phyloP scores from a whole-genome alignment of 192 early-diverging fungal genomes.

The Pilaira anomala region DNA sequence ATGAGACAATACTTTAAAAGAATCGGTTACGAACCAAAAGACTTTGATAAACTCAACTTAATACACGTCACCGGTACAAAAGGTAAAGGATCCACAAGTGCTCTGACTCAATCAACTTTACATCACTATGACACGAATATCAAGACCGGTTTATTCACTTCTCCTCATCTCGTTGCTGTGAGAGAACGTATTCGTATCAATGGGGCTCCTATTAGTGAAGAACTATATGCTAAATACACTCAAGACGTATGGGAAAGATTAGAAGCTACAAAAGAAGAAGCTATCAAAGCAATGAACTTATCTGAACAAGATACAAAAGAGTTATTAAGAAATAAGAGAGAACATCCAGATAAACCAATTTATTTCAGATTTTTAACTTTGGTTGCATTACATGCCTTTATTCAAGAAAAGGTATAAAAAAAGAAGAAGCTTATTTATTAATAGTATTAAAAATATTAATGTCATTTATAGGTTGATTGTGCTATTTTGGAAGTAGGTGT shows the following conservation, averaged over 20 bases:
- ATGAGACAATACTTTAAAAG: constrained; percentile 60
- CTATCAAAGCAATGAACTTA: neutral
- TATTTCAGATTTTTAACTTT: constrained; percentile 93
- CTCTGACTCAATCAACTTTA: constrained; percentile 79
- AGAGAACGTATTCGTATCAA: constrained; percentile 94
- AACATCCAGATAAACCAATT: constrained; percentile 54
- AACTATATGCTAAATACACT: constrained; percentile 83
- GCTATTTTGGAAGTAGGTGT: constrained; percentile 81
- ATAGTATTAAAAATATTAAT: neutral
- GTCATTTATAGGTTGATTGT: constrained; percentile 64
- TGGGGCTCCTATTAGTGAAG: constrained; percentile 71
- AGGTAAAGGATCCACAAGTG: constrained; percentile 84
- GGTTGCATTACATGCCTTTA: constrained; percentile 86
- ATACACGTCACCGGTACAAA: constrained; percentile 87
- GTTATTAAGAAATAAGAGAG: constrained; percentile 9
- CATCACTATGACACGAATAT: constrained; percentile 38
- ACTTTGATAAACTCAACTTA: constrained; percentile 71
- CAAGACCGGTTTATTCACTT: constrained; percentile 80
- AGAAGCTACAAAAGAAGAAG: constrained; percentile 47
- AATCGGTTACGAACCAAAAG: constrained; percentile 71
- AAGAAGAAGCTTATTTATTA: neutral
- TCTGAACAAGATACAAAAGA: constrained; percentile 5
- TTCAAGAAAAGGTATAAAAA: constrained; percentile 59
- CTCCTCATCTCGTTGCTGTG: constrained; percentile 88
- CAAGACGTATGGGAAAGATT: constrained; percentile 81